Evolutionary conservation across 164 flowering plant genomes (phyloP).

Genomic region (Santalum album): DNA sequence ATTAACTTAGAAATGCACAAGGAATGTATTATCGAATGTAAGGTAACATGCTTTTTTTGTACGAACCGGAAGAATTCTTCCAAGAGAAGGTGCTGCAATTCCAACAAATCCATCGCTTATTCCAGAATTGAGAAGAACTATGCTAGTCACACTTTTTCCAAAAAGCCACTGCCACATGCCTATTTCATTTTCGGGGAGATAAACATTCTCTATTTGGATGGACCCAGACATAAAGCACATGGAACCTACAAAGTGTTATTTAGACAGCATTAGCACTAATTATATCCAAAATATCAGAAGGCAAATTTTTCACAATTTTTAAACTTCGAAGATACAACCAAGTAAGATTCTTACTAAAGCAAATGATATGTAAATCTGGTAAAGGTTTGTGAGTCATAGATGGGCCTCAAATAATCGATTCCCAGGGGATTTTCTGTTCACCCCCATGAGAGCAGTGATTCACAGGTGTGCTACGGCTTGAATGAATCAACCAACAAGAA

Average conservation of each 20-base stretch:
- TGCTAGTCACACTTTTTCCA: conserved; percentile 69
- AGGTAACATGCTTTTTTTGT: conserved; percentile 2
- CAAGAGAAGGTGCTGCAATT: conserved; percentile 91
- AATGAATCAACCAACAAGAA: too few species aligned
- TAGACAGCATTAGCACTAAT: too few species aligned
- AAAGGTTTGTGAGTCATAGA: too few species aligned
- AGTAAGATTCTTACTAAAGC: too few species aligned
- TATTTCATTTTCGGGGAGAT: conserved; percentile 80
- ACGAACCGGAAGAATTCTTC: conserved; percentile 88
- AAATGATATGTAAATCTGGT: too few species aligned
- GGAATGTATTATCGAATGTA: not conserved
- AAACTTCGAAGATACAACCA: too few species aligned
- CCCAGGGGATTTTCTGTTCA: too few species aligned
- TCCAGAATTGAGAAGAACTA: conserved; percentile 66
- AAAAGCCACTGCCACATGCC: conserved; percentile 94
- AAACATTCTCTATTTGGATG: conserved; percentile 76
- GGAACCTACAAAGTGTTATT: conserved; percentile 53
- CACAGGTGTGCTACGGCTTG: too few species aligned
- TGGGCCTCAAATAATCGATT: too few species aligned
- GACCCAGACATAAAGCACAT: conserved; percentile 97
- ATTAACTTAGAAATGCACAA: not conserved
- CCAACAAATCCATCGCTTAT: conserved; percentile 88
- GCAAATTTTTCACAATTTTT: too few species aligned
- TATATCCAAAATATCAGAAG: too few species aligned
- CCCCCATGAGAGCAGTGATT: too few species aligned